phyloP scores from a whole-genome alignment of 2,329 filamentous ascomycete species.

The Pseudogymnoascus sp. region DNA sequence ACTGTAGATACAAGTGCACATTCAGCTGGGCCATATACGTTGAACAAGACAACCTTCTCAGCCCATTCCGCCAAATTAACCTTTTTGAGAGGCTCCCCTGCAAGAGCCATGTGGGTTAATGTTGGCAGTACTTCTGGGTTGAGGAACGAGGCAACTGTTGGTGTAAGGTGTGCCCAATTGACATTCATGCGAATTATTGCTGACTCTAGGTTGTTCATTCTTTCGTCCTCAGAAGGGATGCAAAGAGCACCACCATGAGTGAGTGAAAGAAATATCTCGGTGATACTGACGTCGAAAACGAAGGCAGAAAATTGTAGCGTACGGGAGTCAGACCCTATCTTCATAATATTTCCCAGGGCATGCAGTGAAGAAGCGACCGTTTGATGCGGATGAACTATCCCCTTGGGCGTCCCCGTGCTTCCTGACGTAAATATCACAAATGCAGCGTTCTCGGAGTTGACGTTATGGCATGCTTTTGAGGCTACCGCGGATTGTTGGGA shows the following conservation, averaged over 20 bases:
- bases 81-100: constrained; percentile 51
- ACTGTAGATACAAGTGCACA: constrained; percentile 37
- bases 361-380: constrained; percentile 12
- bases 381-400: constrained; percentile 17
- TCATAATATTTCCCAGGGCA: constrained; percentile 4
- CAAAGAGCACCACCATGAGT: constrained; percentile 19
- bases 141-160: constrained; percentile 16
- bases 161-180: constrained; percentile 18
- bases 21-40: constrained; percentile 74
- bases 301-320: constrained; percentile 20
- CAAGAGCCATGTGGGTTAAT: constrained; percentile 11
- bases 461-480: background rate
- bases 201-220: constrained; percentile 17
- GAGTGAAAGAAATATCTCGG: constrained; percentile 20
- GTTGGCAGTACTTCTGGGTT: constrained; percentile 13
- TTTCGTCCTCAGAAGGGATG: constrained; percentile 18
- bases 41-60: constrained; percentile 30
- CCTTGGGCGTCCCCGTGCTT: constrained; percentile 22
- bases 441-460: constrained; percentile 11
- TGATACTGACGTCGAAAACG: constrained; percentile 18
- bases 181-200: constrained; percentile 16
- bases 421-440: constrained; percentile 20
- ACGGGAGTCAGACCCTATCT: constrained; percentile 7
- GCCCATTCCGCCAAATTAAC: constrained; percentile 27
- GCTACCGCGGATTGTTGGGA: background rate